A percentile compares a stretch with the other conserved stretches of the same genome.
Evolutionary conservation across 805 yeast genomes (phyloP).

Genomic region (Saturnispora gosingensis): DNA sequence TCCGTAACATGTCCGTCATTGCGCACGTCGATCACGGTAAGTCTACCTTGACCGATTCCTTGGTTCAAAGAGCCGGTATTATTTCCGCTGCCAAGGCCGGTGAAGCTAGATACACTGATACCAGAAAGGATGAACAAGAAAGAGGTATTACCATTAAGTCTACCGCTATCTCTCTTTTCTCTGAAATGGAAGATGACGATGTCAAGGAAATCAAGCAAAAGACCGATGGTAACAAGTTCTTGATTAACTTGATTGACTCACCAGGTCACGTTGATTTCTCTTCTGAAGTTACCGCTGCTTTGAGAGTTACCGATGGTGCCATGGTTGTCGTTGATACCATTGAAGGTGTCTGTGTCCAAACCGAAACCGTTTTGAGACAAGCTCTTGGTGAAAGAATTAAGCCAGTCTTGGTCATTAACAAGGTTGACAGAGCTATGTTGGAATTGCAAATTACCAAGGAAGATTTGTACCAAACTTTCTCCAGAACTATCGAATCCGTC

Average conservation of each 20-base stretch:
- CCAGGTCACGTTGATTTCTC: conserved; percentile 99
- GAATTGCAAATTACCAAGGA: conserved; percentile 99
- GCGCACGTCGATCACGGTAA: conserved; percentile 99
- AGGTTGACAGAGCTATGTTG: conserved; percentile 98
- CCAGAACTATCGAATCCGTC: conserved; percentile 99
- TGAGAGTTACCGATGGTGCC: conserved; percentile 99
- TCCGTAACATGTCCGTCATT: conserved; percentile 99
- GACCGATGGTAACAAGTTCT: conserved; percentile 87
- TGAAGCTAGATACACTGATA: conserved; percentile 99
- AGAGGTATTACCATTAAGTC: conserved; percentile 99
- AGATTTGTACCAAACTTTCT: conserved; percentile 95
- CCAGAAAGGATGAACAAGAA: conserved; percentile 99
- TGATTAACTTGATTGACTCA: conserved; percentile 96
- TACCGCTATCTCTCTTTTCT: conserved; percentile 93
- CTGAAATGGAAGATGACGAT: conserved; percentile 81
- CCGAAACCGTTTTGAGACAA: conserved; percentile 99
- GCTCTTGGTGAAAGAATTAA: conserved; percentile 98
- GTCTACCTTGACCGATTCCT: conserved; percentile 97
- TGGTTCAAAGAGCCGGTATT: conserved; percentile 99
- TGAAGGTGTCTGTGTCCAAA: conserved; percentile 99
- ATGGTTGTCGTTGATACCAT: conserved; percentile 98
- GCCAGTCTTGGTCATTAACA: conserved; percentile 98
- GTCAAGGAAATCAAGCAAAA: conserved; percentile 85
- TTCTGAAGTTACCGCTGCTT: conserved; percentile 99
- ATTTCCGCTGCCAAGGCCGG: conserved; percentile 99